Percentiles rank a stretch among this genome's conserved stretches.
Conservation (phyloP, 2,329 filamentous ascomycete species). For the Hymenoscyphus scutula region DNA sequence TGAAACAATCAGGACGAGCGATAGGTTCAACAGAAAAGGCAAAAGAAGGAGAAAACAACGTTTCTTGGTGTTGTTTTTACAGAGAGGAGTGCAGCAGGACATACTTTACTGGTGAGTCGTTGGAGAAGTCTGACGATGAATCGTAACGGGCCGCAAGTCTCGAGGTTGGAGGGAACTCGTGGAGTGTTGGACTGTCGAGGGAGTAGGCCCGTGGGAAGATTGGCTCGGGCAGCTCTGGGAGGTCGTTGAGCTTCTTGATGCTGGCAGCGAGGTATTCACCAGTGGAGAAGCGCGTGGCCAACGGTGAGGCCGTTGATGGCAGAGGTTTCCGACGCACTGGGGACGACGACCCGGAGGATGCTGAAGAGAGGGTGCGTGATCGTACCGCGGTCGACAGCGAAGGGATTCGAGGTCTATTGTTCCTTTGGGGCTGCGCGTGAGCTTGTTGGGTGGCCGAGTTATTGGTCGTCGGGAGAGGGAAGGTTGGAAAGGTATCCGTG, state of each 20-base stretch:
- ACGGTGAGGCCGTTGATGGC: conserved; percentile 52
- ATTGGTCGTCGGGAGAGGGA: conserved; percentile 6
- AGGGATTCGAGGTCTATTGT: conserved; percentile 20
- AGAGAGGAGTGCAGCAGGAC: conserved; percentile 1
- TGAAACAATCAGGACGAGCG: too few relatives aligned
- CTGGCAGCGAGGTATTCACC: conserved; percentile 38
- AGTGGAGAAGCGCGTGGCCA: conserved; percentile 49
- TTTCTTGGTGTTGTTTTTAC: too few relatives aligned
- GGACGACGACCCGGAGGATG: conserved; percentile 30
- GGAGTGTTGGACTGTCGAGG: conserved; percentile 60
- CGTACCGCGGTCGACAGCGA: conserved; percentile 22
- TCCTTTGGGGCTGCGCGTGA: conserved; percentile 14
- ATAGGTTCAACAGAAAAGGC: conserved; percentile 19
- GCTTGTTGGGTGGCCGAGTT: conserved; percentile 15
- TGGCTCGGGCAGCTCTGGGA: conserved; percentile 45
- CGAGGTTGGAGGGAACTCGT: conserved; percentile 50
- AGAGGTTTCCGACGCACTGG: conserved; percentile 59
- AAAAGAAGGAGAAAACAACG: not conserved
- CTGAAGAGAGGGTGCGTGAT: conserved; percentile 28
- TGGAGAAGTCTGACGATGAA: conserved; percentile 10
- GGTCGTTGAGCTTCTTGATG: conserved; percentile 30
- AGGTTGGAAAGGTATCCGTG: conserved; percentile 17
- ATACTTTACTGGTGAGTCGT: conserved; percentile 17
- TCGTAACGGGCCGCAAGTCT: conserved; percentile 12
- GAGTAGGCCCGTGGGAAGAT: conserved; percentile 52